Evolutionary conservation across 2,329 filamentous ascomycete species (phyloP).

Genomic region (Colletotrichum camelliae): DNA sequence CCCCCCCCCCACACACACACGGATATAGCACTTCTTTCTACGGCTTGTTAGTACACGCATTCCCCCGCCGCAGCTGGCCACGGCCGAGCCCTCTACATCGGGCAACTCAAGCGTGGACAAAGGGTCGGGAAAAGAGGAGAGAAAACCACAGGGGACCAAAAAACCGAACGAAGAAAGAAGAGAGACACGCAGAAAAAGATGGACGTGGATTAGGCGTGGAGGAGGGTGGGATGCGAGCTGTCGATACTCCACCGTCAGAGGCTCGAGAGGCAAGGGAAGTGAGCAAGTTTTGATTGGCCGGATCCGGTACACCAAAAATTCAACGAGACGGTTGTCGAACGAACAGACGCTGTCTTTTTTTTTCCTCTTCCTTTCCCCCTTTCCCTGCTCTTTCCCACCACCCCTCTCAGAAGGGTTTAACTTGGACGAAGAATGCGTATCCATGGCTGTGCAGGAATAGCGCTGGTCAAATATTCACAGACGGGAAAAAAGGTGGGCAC

Average conservation of each 20-base stretch:
- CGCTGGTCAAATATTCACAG: not conserved
- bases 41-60: not conserved
- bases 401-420: not conserved
- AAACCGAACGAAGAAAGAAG: not conserved
- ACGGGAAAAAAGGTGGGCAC: not conserved
- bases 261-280: constrained; percentile 25
- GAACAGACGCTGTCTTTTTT: not conserved
- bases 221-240: constrained; percentile 19
- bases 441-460: constrained; percentile 12
- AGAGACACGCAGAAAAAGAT: not conserved
- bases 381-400: not conserved
- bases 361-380: not conserved
- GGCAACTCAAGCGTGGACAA: constrained; percentile 1
- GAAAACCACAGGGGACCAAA: not conserved
- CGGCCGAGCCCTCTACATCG: not conserved
- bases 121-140: not conserved
- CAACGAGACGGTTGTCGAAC: constrained; percentile 20
- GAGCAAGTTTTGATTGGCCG: constrained; percentile 55
- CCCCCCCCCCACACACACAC: not conserved
- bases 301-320: constrained; percentile 14
- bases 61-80: not conserved
- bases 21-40: not conserved
- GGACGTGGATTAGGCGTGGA: not conserved
- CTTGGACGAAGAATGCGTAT: constrained; percentile 19
- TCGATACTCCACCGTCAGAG: constrained; percentile 16